Evolutionary conservation across 2,329 filamentous ascomycete genomes (phyloP).

Genomic region (Anthostomella pinea): DNA sequence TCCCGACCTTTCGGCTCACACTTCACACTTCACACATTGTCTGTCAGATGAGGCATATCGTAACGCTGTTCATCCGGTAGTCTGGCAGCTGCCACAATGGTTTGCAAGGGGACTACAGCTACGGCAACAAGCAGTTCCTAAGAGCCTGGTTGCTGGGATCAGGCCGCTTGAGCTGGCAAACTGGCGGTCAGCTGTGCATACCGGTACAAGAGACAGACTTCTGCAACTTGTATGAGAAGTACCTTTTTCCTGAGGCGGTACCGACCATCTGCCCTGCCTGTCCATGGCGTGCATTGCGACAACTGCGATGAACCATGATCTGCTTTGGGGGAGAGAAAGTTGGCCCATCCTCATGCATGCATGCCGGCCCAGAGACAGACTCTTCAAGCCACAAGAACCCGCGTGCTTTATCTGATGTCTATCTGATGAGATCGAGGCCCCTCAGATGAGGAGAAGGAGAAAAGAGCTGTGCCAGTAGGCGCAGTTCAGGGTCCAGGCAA

Average conservation of each 20-base stretch:
- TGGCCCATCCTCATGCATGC: conserved; percentile 27
- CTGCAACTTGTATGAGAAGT: conserved; percentile 19
- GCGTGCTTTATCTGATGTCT: too few relatives aligned
- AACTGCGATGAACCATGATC: conserved; percentile 43
- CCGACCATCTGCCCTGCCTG: conserved; percentile 25
- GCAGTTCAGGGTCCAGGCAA: conserved; percentile 19
- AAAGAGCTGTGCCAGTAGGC: conserved; percentile 16
- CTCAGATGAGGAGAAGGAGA: conserved; percentile 11
- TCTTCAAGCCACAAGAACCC: conserved; percentile 20
- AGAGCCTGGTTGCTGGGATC: conserved; percentile 29
- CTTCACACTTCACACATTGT: conserved; percentile 24
- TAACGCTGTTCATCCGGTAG: conserved; percentile 9
- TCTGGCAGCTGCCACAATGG: conserved; percentile 14
- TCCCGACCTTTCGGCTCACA: conserved; percentile 16
- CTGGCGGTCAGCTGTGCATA: conserved; percentile 47
- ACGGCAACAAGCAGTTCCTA: conserved; percentile 6
- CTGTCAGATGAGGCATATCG: conserved; percentile 21
- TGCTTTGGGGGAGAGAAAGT: conserved; percentile 25
- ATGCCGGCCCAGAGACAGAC: conserved; percentile 21
- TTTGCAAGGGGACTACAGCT: conserved; percentile 13
- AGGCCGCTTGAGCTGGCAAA: conserved; percentile 37
- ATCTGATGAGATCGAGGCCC: conserved; percentile 22
- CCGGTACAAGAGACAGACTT: conserved; percentile 18
- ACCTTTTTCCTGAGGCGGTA: conserved; percentile 24
- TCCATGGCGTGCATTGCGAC: conserved; percentile 29